Base-by-base conservation (phyloP, 257 asterid species). In the Solanum peruvianum region DNA sequence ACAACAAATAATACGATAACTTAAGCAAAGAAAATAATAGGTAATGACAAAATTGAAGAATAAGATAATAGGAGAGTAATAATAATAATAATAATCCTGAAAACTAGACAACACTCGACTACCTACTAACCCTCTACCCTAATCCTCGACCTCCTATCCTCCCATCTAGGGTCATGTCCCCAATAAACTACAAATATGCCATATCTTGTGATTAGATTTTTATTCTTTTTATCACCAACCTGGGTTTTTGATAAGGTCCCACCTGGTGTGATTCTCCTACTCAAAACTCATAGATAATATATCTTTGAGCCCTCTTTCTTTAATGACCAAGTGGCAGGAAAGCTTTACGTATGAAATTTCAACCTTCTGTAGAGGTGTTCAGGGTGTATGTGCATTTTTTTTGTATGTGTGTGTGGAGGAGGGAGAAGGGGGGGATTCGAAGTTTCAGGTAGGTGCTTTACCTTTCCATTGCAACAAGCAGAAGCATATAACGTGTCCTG, bases 401-500 rank as follows among this genome's bases (percentile, higher is more conserved):
- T 31, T 15, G 42, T 15, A 16, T 33, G 42, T 16, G 39, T 31
- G 77, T 8, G 78, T 1, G 78, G 18, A 7, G 4, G 16, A 5
- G 31, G 6, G 37, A 20, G 35, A 60, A 45, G 21, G 49, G 58
- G 58, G 6, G 18, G 44, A 7, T 18, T 31, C 21, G 73, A 62
- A 86, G 75, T 60, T 66, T 66, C 60, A 86, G 72, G 52, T 31
- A 23, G 71, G 83, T 45, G 82, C 31, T 92, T 89, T 90, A 94
- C 98, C 91, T 92, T 92, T 90, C 89, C 92, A 88, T 92, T 92
- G 91, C 92, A 91, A 91, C 86, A 85, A 85, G 9, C 86, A 75
- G 76, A 29, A 88, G 93, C 89, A 87, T 89, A 86, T 67, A 87
- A 88, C 15, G 64, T 86, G 27, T 35, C 87, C 90, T 87, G 70